Evolutionary conservation across 2,329 filamentous ascomycete species (phyloP).

Genomic region (Juglanconis juglandina): DNA sequence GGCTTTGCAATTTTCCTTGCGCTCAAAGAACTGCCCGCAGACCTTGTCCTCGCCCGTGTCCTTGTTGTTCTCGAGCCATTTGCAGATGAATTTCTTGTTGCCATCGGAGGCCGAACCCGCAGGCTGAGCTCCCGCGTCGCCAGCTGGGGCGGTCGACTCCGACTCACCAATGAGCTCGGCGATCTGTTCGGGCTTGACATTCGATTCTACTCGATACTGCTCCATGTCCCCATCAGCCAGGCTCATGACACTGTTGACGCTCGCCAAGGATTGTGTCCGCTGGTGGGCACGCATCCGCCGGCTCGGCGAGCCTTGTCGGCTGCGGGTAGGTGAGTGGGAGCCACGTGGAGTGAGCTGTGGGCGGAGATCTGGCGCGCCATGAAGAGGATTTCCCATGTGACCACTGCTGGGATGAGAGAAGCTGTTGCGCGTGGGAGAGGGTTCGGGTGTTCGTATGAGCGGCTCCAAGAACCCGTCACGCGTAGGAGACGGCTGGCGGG

Average conservation of each 20-base stretch:
- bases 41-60: conserved; percentile 40
- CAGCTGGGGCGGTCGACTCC: background rate
- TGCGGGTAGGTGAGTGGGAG: conserved; percentile 13
- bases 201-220: conserved; percentile 18
- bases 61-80: conserved; percentile 14
- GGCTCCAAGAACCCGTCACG: conserved; percentile 11
- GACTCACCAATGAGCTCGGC: conserved; percentile 18
- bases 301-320: background rate
- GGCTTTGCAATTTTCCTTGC: conserved; percentile 98
- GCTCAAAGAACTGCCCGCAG: conserved; percentile 87
- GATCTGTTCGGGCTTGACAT: conserved; percentile 17
- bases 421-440: conserved; percentile 16
- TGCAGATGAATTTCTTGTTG: conserved; percentile 18
- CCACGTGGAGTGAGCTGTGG: conserved; percentile 10
- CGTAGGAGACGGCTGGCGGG: conserved; percentile 13
- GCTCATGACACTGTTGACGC: conserved; percentile 18
- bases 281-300: conserved; percentile 18
- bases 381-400: conserved; percentile 9
- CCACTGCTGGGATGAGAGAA: conserved; percentile 16
- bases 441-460: conserved; percentile 13
- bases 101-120: background rate
- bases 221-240: conserved; percentile 18
- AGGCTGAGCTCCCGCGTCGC: background rate
- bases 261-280: conserved; percentile 16
- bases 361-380: conserved; percentile 14